These are phyloP conservation scores for Huntiella decipiens DNA, from an alignment of 2,329 filamentous ascomycete species.

Conservation along the genomic window DNA sequence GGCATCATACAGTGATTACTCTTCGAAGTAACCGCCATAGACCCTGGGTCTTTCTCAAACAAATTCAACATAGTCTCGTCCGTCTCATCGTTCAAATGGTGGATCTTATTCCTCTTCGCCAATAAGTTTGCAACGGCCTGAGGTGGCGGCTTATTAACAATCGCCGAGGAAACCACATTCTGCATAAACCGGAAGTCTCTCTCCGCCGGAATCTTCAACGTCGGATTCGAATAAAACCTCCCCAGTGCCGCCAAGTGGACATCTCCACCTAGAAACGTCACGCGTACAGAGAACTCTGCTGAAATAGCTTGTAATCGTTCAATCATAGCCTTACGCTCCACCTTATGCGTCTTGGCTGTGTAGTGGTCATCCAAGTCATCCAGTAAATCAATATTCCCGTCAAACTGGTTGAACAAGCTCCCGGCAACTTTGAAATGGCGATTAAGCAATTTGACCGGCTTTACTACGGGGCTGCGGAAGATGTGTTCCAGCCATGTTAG, in stretches of 20 bases:
- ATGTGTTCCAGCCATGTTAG: constrained; percentile 96
- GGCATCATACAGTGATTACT: constrained; percentile 80
- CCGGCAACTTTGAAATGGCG: constrained; percentile 75
- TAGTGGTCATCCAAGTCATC: constrained; percentile 95
- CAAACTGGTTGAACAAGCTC: constrained; percentile 80
- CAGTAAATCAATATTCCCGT: constrained; percentile 78
- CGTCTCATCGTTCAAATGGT: constrained; percentile 50
- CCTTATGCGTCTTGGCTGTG: constrained; percentile 79
- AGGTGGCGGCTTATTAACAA: constrained; percentile 86
- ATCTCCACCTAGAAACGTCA: constrained; percentile 86
- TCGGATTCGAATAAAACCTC: constrained; percentile 83
- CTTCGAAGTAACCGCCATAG: constrained; percentile 48
- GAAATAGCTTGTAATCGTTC: constrained; percentile 68
- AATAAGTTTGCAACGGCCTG: constrained; percentile 76
- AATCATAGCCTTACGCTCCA: constrained; percentile 62
- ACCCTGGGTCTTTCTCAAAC: constrained; percentile 76
- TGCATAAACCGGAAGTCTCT: constrained; percentile 87
- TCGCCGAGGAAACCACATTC: constrained; percentile 84
- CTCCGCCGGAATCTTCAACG: constrained; percentile 55
- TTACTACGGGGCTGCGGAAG: constrained; percentile 67
- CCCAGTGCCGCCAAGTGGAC: constrained; percentile 85
- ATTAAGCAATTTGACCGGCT: constrained; percentile 74
- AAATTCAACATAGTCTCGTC: constrained; percentile 89
- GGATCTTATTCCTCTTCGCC: constrained; percentile 71
- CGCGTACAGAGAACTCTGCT: constrained; percentile 67